Conservation (phyloP, 495 filamentous ascomycete genomes). For the Xylaria palmicola region DNA sequence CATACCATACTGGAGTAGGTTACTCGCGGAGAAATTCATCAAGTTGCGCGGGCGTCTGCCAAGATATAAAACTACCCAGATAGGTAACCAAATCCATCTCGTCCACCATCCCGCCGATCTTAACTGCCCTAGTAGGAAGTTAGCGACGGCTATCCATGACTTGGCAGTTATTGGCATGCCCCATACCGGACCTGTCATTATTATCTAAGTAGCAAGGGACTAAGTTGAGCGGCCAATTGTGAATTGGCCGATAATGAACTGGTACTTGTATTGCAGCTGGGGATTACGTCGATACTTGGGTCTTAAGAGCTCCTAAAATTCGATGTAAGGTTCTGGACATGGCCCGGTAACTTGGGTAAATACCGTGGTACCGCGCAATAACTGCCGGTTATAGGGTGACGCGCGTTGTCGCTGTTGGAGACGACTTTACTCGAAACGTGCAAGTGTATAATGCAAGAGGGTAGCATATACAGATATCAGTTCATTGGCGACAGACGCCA, state of each 20-base stretch:
- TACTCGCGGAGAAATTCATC: neutral
- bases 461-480: neutral
- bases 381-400: neutral
- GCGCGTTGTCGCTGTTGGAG: neutral
- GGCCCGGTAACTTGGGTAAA: neutral
- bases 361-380: too few relatives aligned
- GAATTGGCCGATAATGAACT: too few relatives aligned
- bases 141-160: conserved; percentile 10
- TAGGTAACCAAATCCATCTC: conserved; percentile 7
- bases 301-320: too few relatives aligned
- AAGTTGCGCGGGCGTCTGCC: neutral
- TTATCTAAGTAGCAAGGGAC: too few relatives aligned
- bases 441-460: neutral
- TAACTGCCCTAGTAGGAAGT: conserved; percentile 2
- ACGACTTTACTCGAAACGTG: conserved; percentile 1
- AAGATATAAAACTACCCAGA: neutral
- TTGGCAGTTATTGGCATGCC: neutral
- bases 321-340: too few relatives aligned
- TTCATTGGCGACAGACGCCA: neutral
- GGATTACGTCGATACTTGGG: too few relatives aligned
- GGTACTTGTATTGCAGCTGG: too few relatives aligned
- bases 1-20: too few relatives aligned
- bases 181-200: too few relatives aligned
- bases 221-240: too few relatives aligned
- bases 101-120: neutral